A percentile compares a stretch with the other conserved stretches of the same genome.
phyloP scores from a whole-genome alignment of 1,139 yeast species.

The Saccharomyces hybrid region DNA sequence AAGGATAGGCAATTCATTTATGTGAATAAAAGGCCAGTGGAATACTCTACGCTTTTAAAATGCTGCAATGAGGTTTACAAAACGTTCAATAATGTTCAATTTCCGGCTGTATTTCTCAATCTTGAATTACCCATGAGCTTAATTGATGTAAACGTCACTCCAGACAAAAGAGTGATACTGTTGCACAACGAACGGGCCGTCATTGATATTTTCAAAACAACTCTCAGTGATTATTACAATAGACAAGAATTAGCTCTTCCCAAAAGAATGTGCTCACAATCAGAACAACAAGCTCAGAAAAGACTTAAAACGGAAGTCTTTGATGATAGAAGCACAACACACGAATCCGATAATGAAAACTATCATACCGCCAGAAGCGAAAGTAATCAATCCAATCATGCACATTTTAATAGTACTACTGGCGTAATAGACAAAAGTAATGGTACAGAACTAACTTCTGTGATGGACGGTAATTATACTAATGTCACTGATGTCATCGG shows the following conservation, averaged over 20 bases:
- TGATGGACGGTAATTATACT: background rate
- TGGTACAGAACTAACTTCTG: background rate
- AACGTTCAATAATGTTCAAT: constrained; percentile 61
- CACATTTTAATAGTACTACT: background rate
- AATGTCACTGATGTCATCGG: background rate
- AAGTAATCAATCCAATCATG: background rate
- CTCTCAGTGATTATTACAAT: constrained; percentile 39
- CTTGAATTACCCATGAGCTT: constrained; percentile 43
- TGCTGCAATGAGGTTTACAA: constrained; percentile 67
- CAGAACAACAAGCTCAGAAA: constrained; percentile 7
- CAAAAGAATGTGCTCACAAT: constrained; percentile 7
- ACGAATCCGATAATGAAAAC: background rate
- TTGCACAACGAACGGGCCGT: constrained; percentile 58
- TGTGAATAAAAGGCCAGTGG: constrained; percentile 70
- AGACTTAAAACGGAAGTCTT: constrained; percentile 5
- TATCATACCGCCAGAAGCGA: background rate
- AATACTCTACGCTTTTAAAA: constrained; percentile 47
- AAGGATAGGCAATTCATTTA: constrained; percentile 69
- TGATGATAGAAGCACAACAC: constrained; percentile 3
- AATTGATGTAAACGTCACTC: constrained; percentile 81
- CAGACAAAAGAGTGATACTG: constrained; percentile 72
- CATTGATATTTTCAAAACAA: constrained; percentile 43
- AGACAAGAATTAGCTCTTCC: constrained; percentile 37
- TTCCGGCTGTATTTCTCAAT: constrained; percentile 64
- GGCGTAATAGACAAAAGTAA: background rate